These are phyloP conservation scores for Populus simonii DNA, from an alignment of 345 rosid species.

Conservation along the genomic window DNA sequence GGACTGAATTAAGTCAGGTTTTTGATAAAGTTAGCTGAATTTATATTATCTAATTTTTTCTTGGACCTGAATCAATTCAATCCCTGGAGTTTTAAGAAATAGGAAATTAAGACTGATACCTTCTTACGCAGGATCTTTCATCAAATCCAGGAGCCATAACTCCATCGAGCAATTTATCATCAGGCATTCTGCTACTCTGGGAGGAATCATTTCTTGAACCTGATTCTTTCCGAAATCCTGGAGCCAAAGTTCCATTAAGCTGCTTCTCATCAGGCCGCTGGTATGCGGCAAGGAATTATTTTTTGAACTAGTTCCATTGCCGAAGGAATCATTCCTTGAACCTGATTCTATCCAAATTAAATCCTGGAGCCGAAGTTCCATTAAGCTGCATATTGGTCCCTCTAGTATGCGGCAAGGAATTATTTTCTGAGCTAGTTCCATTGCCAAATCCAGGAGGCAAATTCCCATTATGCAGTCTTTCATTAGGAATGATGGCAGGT, in stretches of 20 bases:
- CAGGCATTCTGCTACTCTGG: neutral
- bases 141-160: conserved; percentile 14
- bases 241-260: neutral
- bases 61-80: too few species aligned
- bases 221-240: neutral
- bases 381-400: neutral
- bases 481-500: neutral
- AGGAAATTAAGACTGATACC: conserved; percentile 1
- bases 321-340: neutral
- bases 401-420: neutral
- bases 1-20: too few species aligned
- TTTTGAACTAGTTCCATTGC: neutral
- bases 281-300: neutral
- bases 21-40: too few species aligned
- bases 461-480: neutral
- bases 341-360: neutral
- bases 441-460: neutral
- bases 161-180: neutral
- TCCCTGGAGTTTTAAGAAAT: neutral
- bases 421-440: neutral
- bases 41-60: too few species aligned
- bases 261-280: neutral
- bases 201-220: neutral
- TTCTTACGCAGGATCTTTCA: conserved; percentile 23
- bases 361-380: neutral